These are phyloP conservation scores for Stachybotrys echinatus DNA, from an alignment of 2,329 filamentous ascomycete genomes.

Conservation along the genomic window DNA sequence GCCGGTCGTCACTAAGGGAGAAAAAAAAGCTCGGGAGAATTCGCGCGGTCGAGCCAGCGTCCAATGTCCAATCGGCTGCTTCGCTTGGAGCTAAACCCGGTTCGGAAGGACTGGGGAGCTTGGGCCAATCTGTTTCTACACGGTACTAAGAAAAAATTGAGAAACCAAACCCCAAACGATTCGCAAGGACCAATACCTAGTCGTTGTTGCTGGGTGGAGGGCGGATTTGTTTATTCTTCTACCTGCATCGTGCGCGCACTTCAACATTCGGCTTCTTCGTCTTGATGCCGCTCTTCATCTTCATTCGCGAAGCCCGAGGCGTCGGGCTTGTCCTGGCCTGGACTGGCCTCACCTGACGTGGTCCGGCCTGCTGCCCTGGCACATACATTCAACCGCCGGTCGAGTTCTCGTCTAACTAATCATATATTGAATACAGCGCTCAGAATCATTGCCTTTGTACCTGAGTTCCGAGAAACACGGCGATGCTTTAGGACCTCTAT, in stretches of 20 bases:
- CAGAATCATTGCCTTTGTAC: not conserved
- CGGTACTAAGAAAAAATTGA: too few relatives aligned
- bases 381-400: not conserved
- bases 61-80: constrained; percentile 7
- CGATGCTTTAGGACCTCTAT: too few relatives aligned
- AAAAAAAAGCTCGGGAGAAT: constrained; percentile 45
- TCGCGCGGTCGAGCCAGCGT: constrained; percentile 23
- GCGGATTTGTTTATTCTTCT: too few relatives aligned
- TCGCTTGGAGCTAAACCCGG: constrained; percentile 20
- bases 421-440: not conserved
- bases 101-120: constrained; percentile 13
- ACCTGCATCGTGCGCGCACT: too few relatives aligned
- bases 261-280: too few relatives aligned
- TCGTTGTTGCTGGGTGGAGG: too few relatives aligned
- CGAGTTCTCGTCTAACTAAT: not conserved
- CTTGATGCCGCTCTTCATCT: too few relatives aligned
- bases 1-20: constrained; percentile 25
- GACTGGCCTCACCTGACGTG: too few relatives aligned
- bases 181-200: too few relatives aligned
- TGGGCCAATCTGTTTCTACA: constrained; percentile 4
- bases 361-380: not conserved
- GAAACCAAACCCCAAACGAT: too few relatives aligned
- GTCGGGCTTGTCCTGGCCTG: too few relatives aligned
- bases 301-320: too few relatives aligned
- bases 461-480: not conserved